Conservation (phyloP, 2,329 filamentous ascomycete species). For the Thielaviopsis cerberus region DNA sequence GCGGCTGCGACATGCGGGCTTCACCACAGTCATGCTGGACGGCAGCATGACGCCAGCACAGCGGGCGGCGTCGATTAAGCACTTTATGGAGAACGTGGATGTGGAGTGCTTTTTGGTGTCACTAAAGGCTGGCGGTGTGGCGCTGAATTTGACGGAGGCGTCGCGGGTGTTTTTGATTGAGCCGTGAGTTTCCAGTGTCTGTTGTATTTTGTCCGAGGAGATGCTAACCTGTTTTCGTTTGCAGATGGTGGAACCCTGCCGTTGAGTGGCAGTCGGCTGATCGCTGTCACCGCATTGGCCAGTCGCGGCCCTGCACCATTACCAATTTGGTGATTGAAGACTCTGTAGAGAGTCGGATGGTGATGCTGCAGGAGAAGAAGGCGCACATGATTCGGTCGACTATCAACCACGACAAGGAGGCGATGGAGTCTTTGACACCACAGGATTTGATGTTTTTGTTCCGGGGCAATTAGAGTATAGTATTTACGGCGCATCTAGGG, state of each 20-base stretch:
- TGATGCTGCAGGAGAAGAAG: conserved; percentile 94
- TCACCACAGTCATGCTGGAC: conserved; percentile 95
- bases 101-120: conserved; percentile 94
- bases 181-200: conserved; percentile 42
- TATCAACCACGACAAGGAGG: conserved; percentile 78
- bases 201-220: background rate
- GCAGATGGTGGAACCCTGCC: conserved; percentile 98
- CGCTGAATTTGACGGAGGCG: conserved; percentile 85
- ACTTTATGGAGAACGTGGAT: conserved; percentile 89
- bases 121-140: conserved; percentile 87
- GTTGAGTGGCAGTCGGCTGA: conserved; percentile 98
- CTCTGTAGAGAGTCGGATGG: conserved; percentile 88
- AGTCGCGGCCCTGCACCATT: conserved; percentile 82
- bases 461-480: conserved; percentile 45
- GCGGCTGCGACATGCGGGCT: conserved; percentile 87
- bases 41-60: conserved; percentile 92
- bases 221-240: conserved; percentile 6
- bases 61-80: conserved; percentile 80
- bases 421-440: conserved; percentile 76
- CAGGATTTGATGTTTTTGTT: conserved; percentile 96
- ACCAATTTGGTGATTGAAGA: conserved; percentile 92
- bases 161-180: conserved; percentile 92
- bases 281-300: conserved; percentile 83
- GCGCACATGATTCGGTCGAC: conserved; percentile 95
- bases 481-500: too few relatives aligned